Evolutionary conservation across 108 stramenopile genomes (phyloP).

Genomic region (Fragilaria crotonensis): DNA sequence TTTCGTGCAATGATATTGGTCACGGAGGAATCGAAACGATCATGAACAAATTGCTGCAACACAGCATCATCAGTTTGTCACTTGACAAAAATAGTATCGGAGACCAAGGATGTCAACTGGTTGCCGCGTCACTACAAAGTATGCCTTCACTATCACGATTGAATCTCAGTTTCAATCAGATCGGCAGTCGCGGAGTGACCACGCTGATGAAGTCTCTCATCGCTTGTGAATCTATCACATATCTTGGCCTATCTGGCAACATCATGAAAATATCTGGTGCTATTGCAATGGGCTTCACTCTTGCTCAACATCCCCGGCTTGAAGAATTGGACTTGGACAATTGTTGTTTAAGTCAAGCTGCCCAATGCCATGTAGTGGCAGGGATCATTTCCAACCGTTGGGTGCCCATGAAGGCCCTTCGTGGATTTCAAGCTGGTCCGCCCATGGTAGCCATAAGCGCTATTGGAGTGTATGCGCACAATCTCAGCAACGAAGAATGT

Average conservation of each 20-base stretch:
- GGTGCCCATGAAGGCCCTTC: conserved; percentile 81
- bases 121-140: conserved; percentile 77
- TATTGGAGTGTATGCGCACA: conserved; percentile 51
- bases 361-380: conserved; percentile 82
- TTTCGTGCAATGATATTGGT: conserved; percentile 67
- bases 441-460: conserved; percentile 85
- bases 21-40: conserved; percentile 69
- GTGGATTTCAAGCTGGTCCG: conserved; percentile 74
- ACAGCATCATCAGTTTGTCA: conserved; percentile 65
- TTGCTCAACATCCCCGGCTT: conserved; percentile 78
- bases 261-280: conserved; percentile 78
- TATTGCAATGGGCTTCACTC: conserved; percentile 73
- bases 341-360: conserved; percentile 82
- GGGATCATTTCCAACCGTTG: conserved; percentile 84
- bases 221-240: conserved; percentile 75
- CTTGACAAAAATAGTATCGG: conserved; percentile 84
- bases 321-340: conserved; percentile 75
- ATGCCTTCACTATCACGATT: conserved; percentile 60
- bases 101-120: conserved; percentile 83
- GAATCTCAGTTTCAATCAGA: conserved; percentile 80
- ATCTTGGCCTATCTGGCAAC: conserved; percentile 76
- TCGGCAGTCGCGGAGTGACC: conserved; percentile 73
- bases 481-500: conserved; percentile 78
- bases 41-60: conserved; percentile 80
- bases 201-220: conserved; percentile 79